phyloP scores from a whole-genome alignment of 192 early-diverging fungal species.

The Coemansia aciculifera region DNA sequence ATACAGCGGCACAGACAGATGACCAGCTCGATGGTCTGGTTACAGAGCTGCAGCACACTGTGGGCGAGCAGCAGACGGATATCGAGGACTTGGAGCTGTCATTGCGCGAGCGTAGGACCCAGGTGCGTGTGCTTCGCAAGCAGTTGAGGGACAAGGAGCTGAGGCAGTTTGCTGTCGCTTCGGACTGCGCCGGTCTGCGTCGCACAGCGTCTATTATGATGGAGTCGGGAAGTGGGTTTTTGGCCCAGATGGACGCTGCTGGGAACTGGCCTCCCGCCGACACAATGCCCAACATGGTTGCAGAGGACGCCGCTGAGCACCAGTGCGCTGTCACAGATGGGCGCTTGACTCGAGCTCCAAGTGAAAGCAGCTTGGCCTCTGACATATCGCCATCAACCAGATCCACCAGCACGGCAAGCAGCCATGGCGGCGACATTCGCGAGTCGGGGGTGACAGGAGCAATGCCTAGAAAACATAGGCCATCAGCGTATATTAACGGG shows the following conservation, averaged over 20 bases:
- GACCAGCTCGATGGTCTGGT: constrained; percentile 1
- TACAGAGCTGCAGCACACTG: constrained; percentile 18
- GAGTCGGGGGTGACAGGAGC: constrained; percentile 2
- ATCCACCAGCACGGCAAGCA: background rate
- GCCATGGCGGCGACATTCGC: background rate
- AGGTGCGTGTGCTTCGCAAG: constrained; percentile 32
- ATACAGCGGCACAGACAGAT: background rate
- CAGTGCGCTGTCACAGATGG: background rate
- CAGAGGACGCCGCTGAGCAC: background rate
- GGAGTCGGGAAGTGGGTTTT: background rate
- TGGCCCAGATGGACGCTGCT: background rate
- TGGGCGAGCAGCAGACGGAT: constrained; percentile 28
- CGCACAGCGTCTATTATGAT: constrained; percentile 29
- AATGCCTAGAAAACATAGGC: constrained; percentile 9
- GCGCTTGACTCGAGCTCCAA: constrained; percentile 4
- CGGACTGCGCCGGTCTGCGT: constrained; percentile 27
- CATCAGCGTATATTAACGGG: constrained; percentile 34
- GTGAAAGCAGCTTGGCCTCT: background rate
- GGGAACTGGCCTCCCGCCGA: background rate
- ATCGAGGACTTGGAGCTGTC: constrained; percentile 33
- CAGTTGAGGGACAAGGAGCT: constrained; percentile 34
- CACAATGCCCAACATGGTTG: background rate
- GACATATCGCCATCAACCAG: background rate
- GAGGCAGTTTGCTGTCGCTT: constrained; percentile 34
- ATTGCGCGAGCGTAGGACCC: constrained; percentile 24